These are phyloP conservation scores for Flaveria linearis DNA, from an alignment of 129 eudicot genomes.

Conservation along the genomic window DNA sequence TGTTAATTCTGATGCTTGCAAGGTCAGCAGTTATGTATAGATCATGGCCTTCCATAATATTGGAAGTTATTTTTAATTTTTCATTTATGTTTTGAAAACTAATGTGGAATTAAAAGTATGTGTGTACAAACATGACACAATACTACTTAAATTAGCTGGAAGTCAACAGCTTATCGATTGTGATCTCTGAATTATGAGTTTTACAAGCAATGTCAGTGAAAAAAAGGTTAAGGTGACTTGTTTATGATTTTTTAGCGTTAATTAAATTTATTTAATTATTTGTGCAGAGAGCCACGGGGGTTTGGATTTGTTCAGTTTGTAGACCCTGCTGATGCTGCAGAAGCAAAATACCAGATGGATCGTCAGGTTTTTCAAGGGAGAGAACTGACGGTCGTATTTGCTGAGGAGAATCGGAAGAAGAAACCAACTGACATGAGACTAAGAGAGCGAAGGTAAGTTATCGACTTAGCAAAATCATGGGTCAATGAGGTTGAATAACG, in stretches of 20 bases:
- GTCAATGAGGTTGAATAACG: neutral
- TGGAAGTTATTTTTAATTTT: constrained; percentile 15
- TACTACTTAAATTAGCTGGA: neutral
- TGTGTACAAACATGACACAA: neutral
- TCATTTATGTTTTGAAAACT: neutral
- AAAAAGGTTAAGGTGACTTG: constrained; percentile 8
- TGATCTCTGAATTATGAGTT: neutral
- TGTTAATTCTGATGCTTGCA: constrained; percentile 51
- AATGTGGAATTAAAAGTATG: constrained; percentile 3
- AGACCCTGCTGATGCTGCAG: constrained; percentile 62
- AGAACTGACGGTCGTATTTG: constrained; percentile 58
- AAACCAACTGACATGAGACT: constrained; percentile 58
- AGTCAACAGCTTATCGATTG: constrained; percentile 13
- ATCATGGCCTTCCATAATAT: constrained; percentile 38
- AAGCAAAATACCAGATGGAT: constrained; percentile 62
- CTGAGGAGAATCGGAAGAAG: constrained; percentile 62
- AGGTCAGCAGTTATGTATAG: constrained; percentile 71
- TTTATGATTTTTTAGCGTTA: neutral
- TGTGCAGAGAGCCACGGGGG: constrained; percentile 65
- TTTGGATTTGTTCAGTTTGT: constrained; percentile 80
- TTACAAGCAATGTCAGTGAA: constrained; percentile 19
- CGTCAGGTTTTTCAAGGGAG: constrained; percentile 54
- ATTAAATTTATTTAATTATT: neutral
- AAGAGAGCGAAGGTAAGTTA: constrained; percentile 51
- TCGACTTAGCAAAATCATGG: neutral